Evolutionary conservation across 306 rosid species (phyloP).

Genomic region (Astragalus membranaceus): DNA sequence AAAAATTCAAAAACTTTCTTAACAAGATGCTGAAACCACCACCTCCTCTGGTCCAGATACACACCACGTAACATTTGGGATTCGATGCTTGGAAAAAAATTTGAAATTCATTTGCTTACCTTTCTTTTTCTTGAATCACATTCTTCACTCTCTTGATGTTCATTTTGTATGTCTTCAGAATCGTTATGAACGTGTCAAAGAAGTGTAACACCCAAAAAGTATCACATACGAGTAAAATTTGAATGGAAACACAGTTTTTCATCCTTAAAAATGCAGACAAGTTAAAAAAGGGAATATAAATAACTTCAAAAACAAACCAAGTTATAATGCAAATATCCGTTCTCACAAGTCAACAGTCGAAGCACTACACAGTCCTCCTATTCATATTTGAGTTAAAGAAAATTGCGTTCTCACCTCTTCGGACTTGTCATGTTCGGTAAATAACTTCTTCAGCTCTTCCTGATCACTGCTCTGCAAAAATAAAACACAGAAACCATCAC

Average conservation of each 20-base stretch:
- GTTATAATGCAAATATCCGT: neutral
- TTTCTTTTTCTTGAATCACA: too few species aligned
- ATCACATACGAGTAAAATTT: neutral
- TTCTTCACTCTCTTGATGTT: too few species aligned
- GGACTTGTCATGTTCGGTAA: slow-evolving; percentile 31
- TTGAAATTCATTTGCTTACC: too few species aligned
- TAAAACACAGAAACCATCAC: neutral
- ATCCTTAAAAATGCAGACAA: neutral
- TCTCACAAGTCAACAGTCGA: neutral
- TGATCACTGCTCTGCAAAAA: slow-evolving; percentile 51
- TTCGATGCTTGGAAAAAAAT: too few species aligned
- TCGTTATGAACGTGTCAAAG: too few species aligned
- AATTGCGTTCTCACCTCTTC: slow-evolving; percentile 21
- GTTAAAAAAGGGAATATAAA: neutral
- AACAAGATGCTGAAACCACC: too few species aligned
- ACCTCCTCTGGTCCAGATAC: too few species aligned
- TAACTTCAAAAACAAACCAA: neutral
- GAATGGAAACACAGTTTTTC: neutral
- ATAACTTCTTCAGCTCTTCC: slow-evolving; percentile 53
- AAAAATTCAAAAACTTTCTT: too few species aligned
- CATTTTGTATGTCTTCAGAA: too few species aligned
- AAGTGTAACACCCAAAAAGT: neutral
- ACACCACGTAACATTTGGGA: too few species aligned
- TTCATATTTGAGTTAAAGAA: neutral
- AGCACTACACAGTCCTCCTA: neutral